Conservation (phyloP, 352 stramenopile genomes). For the Globisporangium uncinulatum region DNA sequence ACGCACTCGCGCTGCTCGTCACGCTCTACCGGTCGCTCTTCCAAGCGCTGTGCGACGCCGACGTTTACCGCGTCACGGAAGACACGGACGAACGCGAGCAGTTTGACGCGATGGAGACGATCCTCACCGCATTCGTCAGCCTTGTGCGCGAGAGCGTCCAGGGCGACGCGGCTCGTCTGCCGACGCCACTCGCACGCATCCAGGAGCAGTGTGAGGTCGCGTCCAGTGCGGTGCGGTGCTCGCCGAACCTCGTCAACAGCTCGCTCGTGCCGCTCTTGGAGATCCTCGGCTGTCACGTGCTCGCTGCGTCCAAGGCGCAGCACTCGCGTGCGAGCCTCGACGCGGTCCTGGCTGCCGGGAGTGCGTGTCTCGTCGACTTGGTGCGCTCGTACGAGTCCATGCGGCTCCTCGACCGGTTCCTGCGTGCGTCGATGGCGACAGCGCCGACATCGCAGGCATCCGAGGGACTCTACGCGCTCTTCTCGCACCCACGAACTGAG, state of each 20-base stretch:
- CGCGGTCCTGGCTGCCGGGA: conserved; percentile 13
- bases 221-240: conserved; percentile 59
- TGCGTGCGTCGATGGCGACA: conserved; percentile 29
- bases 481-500: conserved; percentile 39
- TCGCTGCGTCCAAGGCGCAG: conserved; percentile 4
- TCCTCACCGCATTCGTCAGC: conserved; percentile 49
- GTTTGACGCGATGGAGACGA: conserved; percentile 73
- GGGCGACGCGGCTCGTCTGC: background rate
- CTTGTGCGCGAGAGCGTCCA: conserved; percentile 9
- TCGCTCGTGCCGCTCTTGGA: conserved; percentile 58
- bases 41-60: conserved; percentile 46
- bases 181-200: background rate
- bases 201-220: conserved; percentile 41
- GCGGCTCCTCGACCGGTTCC: conserved; percentile 67
- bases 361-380: conserved; percentile 44
- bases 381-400: conserved; percentile 80
- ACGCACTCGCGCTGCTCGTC: conserved; percentile 30
- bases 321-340: background rate
- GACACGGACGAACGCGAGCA: conserved; percentile 78
- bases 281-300: conserved; percentile 32
- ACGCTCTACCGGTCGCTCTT: conserved; percentile 60
- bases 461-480: conserved; percentile 43
- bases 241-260: conserved; percentile 70
- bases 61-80: conserved; percentile 84
- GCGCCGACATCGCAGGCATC: conserved; percentile 10